These are phyloP conservation scores for Pyrrhoderma noxium DNA, from an alignment of 1,284 basidiomycete species.

Conservation along the genomic window DNA sequence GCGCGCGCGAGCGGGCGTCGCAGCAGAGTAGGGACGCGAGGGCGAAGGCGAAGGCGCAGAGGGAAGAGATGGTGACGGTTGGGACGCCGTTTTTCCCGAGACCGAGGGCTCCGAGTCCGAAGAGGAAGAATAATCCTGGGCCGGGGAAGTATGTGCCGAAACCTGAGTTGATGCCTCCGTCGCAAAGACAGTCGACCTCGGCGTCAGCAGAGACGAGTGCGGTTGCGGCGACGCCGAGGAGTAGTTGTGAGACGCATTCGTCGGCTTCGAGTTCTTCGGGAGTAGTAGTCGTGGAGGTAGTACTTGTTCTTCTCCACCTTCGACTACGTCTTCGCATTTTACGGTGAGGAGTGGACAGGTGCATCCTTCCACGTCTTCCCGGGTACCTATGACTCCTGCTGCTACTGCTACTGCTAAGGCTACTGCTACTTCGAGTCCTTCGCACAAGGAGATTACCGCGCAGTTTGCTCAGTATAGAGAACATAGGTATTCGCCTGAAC, in stretches of 20 bases:
- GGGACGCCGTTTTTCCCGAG: slow-evolving; percentile 16
- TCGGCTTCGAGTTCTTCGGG: too few relatives aligned
- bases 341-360: neutral
- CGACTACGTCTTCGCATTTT: neutral
- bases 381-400: too few relatives aligned
- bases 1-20: neutral
- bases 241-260: neutral
- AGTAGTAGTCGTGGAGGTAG: too few relatives aligned
- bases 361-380: neutral
- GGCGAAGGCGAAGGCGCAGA: slow-evolving; percentile 1
- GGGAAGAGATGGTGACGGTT: neutral
- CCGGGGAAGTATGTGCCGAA: slow-evolving; percentile 12
- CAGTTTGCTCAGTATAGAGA: slow-evolving; percentile 12
- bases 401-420: too few relatives aligned
- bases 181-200: neutral
- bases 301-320: neutral
- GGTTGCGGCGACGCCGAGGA: neutral
- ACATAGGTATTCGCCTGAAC: slow-evolving; percentile 8
- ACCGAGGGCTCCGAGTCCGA: slow-evolving; percentile 11
- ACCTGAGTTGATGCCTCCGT: slow-evolving; percentile 5
- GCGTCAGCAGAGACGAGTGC: neutral
- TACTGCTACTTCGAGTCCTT: slow-evolving; percentile 1
- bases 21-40: slow-evolving; percentile 4
- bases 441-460: neutral
- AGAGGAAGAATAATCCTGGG: slow-evolving; percentile 14